Evolutionary conservation across 2,329 filamentous ascomycete species (phyloP).

Genomic region (Diaporthe vaccinii): DNA sequence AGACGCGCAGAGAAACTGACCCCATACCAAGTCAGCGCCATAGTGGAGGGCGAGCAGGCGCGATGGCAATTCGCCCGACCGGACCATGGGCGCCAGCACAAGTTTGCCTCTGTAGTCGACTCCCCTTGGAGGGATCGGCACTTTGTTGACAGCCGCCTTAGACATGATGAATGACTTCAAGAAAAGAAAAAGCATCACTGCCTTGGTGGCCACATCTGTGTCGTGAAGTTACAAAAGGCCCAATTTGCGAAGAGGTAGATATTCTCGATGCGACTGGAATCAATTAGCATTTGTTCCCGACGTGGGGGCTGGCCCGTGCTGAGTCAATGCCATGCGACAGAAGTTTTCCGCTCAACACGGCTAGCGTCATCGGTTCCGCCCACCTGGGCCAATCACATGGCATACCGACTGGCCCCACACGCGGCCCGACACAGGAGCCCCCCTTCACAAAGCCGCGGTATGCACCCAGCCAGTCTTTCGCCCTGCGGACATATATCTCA

Average conservation of each 20-base stretch:
- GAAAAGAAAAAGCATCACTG: conserved; percentile 37
- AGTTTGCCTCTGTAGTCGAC: conserved; percentile 95
- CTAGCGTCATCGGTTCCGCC: neutral
- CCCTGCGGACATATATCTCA: too few species aligned
- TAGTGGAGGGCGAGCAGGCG: conserved; percentile 92
- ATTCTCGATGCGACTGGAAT: conserved; percentile 1
- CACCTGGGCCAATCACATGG: neutral
- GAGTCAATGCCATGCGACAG: neutral
- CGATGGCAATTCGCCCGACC: conserved; percentile 94
- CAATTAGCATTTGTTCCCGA: neutral
- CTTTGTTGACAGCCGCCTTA: conserved; percentile 67
- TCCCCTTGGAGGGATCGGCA: conserved; percentile 88
- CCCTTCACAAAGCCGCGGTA: neutral
- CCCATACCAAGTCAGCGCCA: conserved; percentile 97
- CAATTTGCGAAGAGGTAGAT: neutral
- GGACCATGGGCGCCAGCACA: conserved; percentile 97
- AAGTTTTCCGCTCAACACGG: neutral
- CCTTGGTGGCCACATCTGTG: neutral
- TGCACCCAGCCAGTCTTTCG: too few species aligned
- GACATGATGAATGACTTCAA: conserved; percentile 63
- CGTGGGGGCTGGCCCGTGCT: neutral
- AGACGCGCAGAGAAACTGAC: conserved; percentile 58
- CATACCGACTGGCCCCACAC: neutral
- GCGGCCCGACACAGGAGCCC: neutral
- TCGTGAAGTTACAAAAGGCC: neutral